Evolutionary conservation across 768 basidiomycete species (phyloP).

Genomic region (Lactarius vividus): DNA sequence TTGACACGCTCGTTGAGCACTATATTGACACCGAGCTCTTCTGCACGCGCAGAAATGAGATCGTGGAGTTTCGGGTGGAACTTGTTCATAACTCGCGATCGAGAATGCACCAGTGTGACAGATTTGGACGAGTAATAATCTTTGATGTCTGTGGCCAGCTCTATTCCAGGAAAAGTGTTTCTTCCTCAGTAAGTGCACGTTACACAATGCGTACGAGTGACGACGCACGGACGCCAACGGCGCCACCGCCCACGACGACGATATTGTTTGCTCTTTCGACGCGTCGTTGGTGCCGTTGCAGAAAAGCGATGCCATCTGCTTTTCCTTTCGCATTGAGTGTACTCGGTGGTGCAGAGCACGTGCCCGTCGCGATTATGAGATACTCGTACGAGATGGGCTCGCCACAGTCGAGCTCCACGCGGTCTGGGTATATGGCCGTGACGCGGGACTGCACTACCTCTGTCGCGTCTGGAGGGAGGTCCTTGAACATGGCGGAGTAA

Average conservation of each 20-base stretch:
- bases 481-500: constrained; percentile 32
- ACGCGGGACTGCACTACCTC: constrained; percentile 28
- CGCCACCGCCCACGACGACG: constrained; percentile 40
- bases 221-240: constrained; percentile 38
- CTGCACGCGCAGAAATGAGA: constrained; percentile 27
- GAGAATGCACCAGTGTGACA: constrained; percentile 34
- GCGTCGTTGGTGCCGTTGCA: constrained; percentile 33
- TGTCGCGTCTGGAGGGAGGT: constrained; percentile 30
- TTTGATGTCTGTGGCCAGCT: constrained; percentile 33
- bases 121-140: constrained; percentile 28
- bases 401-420: constrained; percentile 29
- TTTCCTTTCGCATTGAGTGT: constrained; percentile 30
- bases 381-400: constrained; percentile 36
- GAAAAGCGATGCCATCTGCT: constrained; percentile 31
- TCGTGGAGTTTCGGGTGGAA: constrained; percentile 33
- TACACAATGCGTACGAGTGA: background rate
- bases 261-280: constrained; percentile 35
- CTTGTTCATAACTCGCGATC: constrained; percentile 29
- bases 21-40: constrained; percentile 29
- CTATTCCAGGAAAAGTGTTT: constrained; percentile 12
- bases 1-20: constrained; percentile 29
- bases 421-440: constrained; percentile 28
- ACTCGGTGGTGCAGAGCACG: constrained; percentile 26
- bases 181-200: background rate
- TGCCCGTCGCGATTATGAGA: constrained; percentile 39